Evolutionary conservation across 2,329 filamentous ascomycete species (phyloP), one percentile per base, ranked within the genome.

Genomic region (Plenodomus biglobosus): DNA sequence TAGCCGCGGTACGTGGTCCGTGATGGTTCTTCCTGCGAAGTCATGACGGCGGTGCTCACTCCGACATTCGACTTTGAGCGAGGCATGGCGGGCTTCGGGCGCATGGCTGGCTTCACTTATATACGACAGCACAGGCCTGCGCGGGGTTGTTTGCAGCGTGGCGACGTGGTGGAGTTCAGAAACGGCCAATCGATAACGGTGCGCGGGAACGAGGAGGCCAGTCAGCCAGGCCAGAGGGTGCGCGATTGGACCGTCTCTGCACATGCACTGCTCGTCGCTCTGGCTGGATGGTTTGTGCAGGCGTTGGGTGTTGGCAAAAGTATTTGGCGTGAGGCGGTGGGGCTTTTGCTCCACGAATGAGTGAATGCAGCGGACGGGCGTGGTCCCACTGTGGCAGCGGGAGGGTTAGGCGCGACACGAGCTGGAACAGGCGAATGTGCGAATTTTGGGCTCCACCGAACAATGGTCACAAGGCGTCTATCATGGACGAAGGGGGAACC

Each of bases 21-120:
- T 6, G 70, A 61, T 17, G 75, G 75, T 59, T 78, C 76, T 56
- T 78, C 76, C 50, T 74, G 45, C 60, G 69, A 64, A 34, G 59
- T 55, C 69, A 72, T 73, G 49, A 70, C 53, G 41, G 62, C 62
- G 32, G 68, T 66, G 51, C 64, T 66, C 39, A 62, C 52, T n/a
- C 48, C 61, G 38, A 51, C 46, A 40, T 43, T 58, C 43, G 57
- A 60, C 38, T 54, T 49, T 19, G 53, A 56, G 50, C 57, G 57
- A 45, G 58, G 48, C 57, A 64, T 64, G 55, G 51, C 52, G 56
- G 55, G 55, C 58, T 56, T 48, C 19, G 52, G 27, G 11, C 27
- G 8, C 27, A 32, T 32, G 27, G 27, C 27, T 10, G 27, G 27
- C 27, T 32, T 11, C 27, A 32, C 6, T 39, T 58, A 62, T 61